Evolutionary conservation across 2,329 filamentous ascomycete genomes (phyloP), one percentile per base, ranked within the genome.

Genomic region (Plectosphaerella plurivora): DNA sequence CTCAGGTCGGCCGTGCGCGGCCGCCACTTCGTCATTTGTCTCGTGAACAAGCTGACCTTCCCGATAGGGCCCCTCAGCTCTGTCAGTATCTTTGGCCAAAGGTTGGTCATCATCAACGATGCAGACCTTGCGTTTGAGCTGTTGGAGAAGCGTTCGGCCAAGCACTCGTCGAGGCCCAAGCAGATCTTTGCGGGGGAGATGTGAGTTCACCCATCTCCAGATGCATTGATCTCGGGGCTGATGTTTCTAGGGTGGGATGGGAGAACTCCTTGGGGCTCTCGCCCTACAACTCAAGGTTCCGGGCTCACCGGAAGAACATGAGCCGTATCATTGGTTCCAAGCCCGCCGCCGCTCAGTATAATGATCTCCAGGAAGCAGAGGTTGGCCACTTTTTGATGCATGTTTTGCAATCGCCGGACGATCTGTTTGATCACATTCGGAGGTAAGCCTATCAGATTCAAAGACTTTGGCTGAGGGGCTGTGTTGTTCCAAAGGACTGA

Each of bases 251-350:
- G 54, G 50, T 68, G 9, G 74, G 73, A 6, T 75, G 65, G 68
- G 67, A 66, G 8, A 59, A 73, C 16, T 54, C 65, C 0, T 55
- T 74, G 2, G 64, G 64, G 3, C 52, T 71, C 16, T 59, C 62
- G 20, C 61, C 61, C 12, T 72, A 76, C 49, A 67, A 68, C 10
- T 61, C 67, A 14, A 66, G 60, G 6, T 70, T 73, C 18, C 66
- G 66, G 25, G 63, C 62, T 3, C 68, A 76, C 46, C 74, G 78
- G 11, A 80, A 74, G 59, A 67, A 73, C 10, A 67, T 76, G 41
- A 64, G 67, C 24, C 66, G 68, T n/a, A 64, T 73, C 12, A 63
- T 81, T 6, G 77, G 78, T 1, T 71, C 74, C 1, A 73, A 72
- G 36, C 51, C 57, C 0, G 57, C 65, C 0, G 67, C 73, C 1